These are phyloP conservation scores for Taphrina flavorubra DNA, from an alignment of 1,139 yeast genomes.

Conservation along the genomic window DNA sequence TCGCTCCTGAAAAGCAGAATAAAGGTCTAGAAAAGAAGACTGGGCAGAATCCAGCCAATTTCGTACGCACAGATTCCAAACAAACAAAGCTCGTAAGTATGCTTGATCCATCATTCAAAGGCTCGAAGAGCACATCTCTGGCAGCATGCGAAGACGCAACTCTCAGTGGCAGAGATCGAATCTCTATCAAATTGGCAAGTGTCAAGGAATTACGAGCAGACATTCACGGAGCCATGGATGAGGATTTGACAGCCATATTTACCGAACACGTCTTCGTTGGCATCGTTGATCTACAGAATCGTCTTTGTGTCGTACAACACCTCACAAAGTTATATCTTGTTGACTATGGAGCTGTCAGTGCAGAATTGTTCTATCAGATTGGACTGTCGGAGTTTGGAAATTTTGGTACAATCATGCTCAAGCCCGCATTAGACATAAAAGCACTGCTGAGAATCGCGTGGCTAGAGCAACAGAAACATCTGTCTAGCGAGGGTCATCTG, in stretches of 20 bases:
- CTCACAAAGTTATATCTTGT: conserved; percentile 77
- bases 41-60: conserved; percentile 15
- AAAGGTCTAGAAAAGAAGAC: background rate
- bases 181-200: conserved; percentile 57
- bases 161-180: conserved; percentile 41
- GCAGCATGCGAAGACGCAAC: conserved; percentile 27
- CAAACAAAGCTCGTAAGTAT: conserved; percentile 47
- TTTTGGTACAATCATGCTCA: conserved; percentile 66
- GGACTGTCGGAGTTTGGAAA: conserved; percentile 80
- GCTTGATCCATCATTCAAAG: conserved; percentile 17
- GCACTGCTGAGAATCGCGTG: conserved; percentile 50
- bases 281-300: conserved; percentile 69
- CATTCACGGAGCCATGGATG: conserved; percentile 59
- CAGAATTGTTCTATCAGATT: conserved; percentile 79
- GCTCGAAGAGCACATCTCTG: background rate
- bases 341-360: conserved; percentile 73
- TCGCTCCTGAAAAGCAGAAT: conserved; percentile 22
- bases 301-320: conserved; percentile 81
- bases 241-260: conserved; percentile 68
- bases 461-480: conserved; percentile 47
- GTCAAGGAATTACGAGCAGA: conserved; percentile 61
- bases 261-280: conserved; percentile 80
- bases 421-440: conserved; percentile 52
- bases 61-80: conserved; percentile 45
- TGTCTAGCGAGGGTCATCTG: too few species aligned